These are phyloP conservation scores for Diaporthe ampelina DNA, from an alignment of 2,329 filamentous ascomycete genomes.

Conservation along the genomic window DNA sequence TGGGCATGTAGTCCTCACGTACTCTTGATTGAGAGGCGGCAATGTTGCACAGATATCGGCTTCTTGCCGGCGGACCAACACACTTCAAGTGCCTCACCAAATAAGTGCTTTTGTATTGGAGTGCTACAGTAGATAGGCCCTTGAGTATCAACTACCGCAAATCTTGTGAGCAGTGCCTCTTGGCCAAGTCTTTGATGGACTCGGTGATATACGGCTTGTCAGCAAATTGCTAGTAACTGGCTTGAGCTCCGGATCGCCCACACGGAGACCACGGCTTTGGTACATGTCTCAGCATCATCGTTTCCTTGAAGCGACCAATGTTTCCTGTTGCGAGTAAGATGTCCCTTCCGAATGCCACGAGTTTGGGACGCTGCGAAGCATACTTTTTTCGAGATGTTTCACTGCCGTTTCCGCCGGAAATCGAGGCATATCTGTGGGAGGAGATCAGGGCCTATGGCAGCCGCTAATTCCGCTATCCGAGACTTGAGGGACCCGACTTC, in stretches of 20 bases:
- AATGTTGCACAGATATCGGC: neutral
- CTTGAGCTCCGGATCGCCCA: neutral
- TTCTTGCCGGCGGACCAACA: neutral
- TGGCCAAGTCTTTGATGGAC: neutral
- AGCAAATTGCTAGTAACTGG: neutral
- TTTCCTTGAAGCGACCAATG: neutral
- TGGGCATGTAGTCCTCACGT: neutral
- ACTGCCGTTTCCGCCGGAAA: constrained; percentile 53
- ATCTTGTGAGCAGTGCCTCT: neutral
- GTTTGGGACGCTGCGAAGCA: neutral
- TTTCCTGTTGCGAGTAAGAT: neutral
- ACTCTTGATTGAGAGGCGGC: neutral
- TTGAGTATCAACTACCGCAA: neutral
- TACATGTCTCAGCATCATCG: neutral
- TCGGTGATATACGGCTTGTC: neutral
- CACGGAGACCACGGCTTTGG: neutral
- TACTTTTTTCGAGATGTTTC: constrained; percentile 15
- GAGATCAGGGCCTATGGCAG: constrained; percentile 74
- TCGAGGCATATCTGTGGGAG: constrained; percentile 71
- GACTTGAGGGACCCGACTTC: constrained; percentile 69
- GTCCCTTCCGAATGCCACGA: neutral
- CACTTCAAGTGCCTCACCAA: neutral
- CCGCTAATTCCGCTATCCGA: constrained; percentile 76
- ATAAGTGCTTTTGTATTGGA: neutral
- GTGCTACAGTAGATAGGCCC: neutral